Evolutionary conservation across 73 alveolate species (phyloP), one percentile per base, ranked within the genome.

Genomic region (Breviolum minutum): DNA sequence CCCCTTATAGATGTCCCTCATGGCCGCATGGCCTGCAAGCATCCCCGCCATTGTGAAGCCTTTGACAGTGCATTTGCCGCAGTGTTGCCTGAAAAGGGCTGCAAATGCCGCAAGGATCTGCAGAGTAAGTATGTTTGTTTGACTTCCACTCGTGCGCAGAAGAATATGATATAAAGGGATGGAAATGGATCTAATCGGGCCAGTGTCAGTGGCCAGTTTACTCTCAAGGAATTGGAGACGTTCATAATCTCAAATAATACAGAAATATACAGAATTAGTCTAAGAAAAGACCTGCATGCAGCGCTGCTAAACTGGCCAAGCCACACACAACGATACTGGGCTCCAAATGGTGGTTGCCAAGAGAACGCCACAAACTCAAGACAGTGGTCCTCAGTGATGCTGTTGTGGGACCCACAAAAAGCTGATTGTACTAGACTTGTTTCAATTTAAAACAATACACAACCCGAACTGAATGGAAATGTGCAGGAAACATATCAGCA

Each of bases 21-120:
- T 5, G 29, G 88, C 60, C 92, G 5, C 26, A 1, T 5, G 29
- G 88, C 92, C 92, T 83, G 73, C 92, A 83, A 22, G 76, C 62
- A 83, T 60, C 92, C 60, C 62, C 29, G 92, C 92, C 92, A 83
- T 83, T n/a, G 92, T 26, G 73, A 61, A 24, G 62, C 62, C 76
- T 83, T 83, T 7, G 92, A 60, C 92, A 83, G 60, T 22, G 92
- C 92, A 20, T 83, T 83, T 62, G 26, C 32, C n/a, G 92, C 92
- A 61, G 92, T 83, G 92, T 83, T 83, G 92, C 92, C 92, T 68
- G 54, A 40, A 40, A 40, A 40, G 54, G 54, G 54, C 54, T 40
- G 54, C 54, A 40, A 40, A 40, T 40, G 54, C 54, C 54, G 54
- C 54, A 40, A 40, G 54, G 54, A 40, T 80, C 63, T 77, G 17